Base-by-base conservation (phyloP, 169 alveolate genomes). In the Babesia ovata region DNA sequence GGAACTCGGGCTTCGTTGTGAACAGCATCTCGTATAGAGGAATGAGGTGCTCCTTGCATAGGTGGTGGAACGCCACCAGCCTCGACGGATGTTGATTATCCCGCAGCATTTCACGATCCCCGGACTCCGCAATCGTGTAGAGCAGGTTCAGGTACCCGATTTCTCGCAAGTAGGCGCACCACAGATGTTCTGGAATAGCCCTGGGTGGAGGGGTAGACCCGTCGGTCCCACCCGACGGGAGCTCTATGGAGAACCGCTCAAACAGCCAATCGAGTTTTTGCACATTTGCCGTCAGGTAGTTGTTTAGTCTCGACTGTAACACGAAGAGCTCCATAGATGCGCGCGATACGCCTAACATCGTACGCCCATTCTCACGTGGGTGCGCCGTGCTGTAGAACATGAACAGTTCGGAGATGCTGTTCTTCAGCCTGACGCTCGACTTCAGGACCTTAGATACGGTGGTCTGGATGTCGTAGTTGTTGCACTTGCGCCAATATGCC, bases 41-140 rank as follows among this genome's bases (percentile, higher is more conserved):
- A 16, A 72, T 52, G 57, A 90, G 70, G 61, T 86, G 91, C 70
- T 82, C 67, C 48, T 86, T 84, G 45, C 91, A 79, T 50, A 90
- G 70, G 72, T 90, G 91, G 78, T 90, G 72, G 73, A 90, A 90
- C n/a, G 94, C 62, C 28, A 88, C 79, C 16, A 90, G 77, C 67
- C 94, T 39, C 50, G 94, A 86, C 14, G 94, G 94, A 53, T 90
- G 94, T 60, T 79, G 86, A 22, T 29, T 2, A 26, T 84, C 87
- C 19, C 89, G 14, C 12, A 86, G 56, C 48, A 84, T 49, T 28
- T 56, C 62, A 21, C 70, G 58, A 26, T 56, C 76, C 44, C 89
- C 90, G 26, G 88, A 83, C 21, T 79, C 84, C 10, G 90, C 86
- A 3, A 90, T 57, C 26, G 79, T 73, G 85, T 90, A 90, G 44